Conservation (phyloP, 108 stramenopile species). For the Schizochytrium sp. region DNA sequence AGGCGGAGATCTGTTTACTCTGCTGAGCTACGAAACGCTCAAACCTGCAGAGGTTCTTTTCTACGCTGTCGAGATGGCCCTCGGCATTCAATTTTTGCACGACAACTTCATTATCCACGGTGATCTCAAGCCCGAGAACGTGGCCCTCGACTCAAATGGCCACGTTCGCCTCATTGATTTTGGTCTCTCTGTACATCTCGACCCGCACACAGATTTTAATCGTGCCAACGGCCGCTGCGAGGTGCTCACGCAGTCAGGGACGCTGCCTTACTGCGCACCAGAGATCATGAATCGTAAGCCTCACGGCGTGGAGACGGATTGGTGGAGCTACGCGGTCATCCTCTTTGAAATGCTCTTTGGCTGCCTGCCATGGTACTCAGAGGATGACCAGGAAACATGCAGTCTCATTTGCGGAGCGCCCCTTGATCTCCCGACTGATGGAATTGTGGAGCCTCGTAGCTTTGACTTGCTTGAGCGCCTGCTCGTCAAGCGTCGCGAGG, state of each 20-base stretch:
- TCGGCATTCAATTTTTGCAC: not conserved
- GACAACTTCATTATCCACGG: not conserved
- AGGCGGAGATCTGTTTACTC: not conserved
- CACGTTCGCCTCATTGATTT: slow-evolving; percentile 6
- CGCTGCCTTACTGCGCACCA: slow-evolving; percentile 12
- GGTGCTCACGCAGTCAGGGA: not conserved
- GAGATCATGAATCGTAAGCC: not conserved
- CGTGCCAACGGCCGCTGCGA: not conserved
- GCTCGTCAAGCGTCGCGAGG: not conserved
- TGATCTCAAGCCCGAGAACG: slow-evolving; percentile 8
- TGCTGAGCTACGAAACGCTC: not conserved
- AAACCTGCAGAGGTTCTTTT: not conserved
- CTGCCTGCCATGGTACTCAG: slow-evolving; percentile 10
- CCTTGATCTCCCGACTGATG: not conserved
- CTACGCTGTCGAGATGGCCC: not conserved
- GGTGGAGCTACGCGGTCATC: slow-evolving; percentile 5
- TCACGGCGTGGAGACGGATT: not conserved
- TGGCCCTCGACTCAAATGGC: not conserved
- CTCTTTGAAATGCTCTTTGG: slow-evolving; percentile 14
- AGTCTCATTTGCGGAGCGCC: not conserved
- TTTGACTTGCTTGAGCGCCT: not conserved
- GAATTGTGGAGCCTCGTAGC: not conserved
- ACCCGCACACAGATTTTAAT: not conserved
- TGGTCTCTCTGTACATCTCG: not conserved
- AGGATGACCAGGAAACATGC: slow-evolving; percentile 6